phyloP scores from a whole-genome alignment of 1,284 basidiomycete species.

The Tylopilus sp. region DNA sequence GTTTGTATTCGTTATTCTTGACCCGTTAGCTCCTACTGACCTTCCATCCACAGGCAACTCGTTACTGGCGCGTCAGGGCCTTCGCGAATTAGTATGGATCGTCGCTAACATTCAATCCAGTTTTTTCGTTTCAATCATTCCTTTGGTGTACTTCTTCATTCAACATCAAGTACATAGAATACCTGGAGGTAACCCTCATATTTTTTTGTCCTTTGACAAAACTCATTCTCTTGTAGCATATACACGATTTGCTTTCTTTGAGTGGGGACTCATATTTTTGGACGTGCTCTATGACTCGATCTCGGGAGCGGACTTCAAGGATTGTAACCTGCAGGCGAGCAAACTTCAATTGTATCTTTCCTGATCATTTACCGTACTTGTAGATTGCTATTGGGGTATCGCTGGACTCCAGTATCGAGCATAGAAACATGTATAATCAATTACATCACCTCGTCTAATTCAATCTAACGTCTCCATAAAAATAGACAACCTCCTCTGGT shows the following conservation, averaged over 20 bases:
- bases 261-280: conserved; percentile 81
- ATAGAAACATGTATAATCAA: conserved; percentile 32
- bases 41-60: conserved; percentile 42
- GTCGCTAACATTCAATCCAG: conserved; percentile 36
- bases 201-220: not conserved
- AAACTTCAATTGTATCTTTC: not conserved
- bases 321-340: conserved; percentile 52
- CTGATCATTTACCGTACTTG: conserved; percentile 4
- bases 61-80: conserved; percentile 50
- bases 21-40: conserved; percentile 2
- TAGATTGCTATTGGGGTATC: conserved; percentile 33
- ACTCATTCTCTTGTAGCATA: conserved; percentile 56
- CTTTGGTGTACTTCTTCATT: conserved; percentile 81
- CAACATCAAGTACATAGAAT: conserved; percentile 79
- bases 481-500: conserved; percentile 22
- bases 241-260: conserved; percentile 81
- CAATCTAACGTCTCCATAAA: conserved; percentile 21
- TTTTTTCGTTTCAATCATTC: conserved; percentile 71
- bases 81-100: not conserved
- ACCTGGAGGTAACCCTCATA: conserved; percentile 63
- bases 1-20: conserved; percentile 38
- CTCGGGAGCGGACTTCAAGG: conserved; percentile 59
- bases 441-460: conserved; percentile 23
- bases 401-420: conserved; percentile 19
- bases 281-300: conserved; percentile 80